These are phyloP conservation scores for Globisporangium spiculum DNA, from an alignment of 352 stramenopile genomes.

Conservation along the genomic window DNA sequence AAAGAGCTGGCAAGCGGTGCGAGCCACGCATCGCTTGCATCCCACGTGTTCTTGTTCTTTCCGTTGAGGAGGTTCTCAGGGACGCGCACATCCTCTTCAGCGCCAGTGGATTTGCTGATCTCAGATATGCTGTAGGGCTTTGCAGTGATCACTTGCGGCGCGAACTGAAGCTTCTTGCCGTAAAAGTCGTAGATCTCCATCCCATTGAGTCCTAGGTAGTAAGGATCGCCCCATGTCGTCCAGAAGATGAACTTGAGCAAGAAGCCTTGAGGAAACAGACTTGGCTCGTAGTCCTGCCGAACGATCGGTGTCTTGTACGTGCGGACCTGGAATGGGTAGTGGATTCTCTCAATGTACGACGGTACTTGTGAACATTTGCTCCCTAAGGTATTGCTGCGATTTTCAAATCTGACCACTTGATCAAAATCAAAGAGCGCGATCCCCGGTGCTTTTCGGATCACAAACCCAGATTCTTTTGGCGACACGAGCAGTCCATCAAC, in stretches of 20 bases:
- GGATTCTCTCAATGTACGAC: constrained; percentile 37
- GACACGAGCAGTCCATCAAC: constrained; percentile 56
- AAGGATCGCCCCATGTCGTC: constrained; percentile 82
- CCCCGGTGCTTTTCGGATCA: constrained; percentile 81
- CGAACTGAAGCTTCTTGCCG: constrained; percentile 36
- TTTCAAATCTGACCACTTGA: constrained; percentile 55
- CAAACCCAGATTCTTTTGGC: constrained; percentile 45
- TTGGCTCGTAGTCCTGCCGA: constrained; percentile 85
- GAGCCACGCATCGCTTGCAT: constrained; percentile 70
- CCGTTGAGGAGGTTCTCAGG: constrained; percentile 65
- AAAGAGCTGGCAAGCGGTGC: constrained; percentile 72
- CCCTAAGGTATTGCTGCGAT: constrained; percentile 2
- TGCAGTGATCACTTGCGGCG: constrained; percentile 41
- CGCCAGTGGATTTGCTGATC: constrained; percentile 16
- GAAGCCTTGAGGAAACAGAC: constrained; percentile 78
- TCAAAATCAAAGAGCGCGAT: constrained; percentile 67
- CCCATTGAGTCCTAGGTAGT: constrained; percentile 80
- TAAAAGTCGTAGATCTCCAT: constrained; percentile 74
- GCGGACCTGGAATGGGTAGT: constrained; percentile 34
- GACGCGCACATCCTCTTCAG: constrained; percentile 32
- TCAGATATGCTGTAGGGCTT: constrained; percentile 60
- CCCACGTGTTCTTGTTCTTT: constrained; percentile 73
- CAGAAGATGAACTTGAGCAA: constrained; percentile 83
- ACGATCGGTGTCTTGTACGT: constrained; percentile 77
- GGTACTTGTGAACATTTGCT: background rate